A percentile compares a stretch with the other conserved stretches of the same genome.
Conservation (phyloP, 305 asterid species). For the Fraxinus greggii region DNA sequence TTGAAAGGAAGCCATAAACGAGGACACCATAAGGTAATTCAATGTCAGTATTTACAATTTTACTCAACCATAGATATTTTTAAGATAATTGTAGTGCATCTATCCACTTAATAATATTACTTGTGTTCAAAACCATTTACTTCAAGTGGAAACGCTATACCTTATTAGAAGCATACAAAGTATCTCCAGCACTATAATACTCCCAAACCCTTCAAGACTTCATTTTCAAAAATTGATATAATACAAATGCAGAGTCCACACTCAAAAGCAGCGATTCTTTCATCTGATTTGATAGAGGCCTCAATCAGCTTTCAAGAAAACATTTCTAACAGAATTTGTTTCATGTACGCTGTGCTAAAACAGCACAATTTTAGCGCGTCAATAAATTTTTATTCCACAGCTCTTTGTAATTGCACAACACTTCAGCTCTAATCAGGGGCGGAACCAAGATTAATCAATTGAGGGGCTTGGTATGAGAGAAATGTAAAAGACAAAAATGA, state of each 20-base stretch:
- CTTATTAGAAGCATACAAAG: background rate
- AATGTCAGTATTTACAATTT: background rate
- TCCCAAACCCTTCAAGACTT: background rate
- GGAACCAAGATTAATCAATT: background rate
- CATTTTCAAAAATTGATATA: background rate
- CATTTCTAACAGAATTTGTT: background rate
- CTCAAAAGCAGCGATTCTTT: background rate
- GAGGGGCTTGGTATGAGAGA: background rate
- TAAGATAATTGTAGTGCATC: background rate
- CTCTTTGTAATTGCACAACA: background rate
- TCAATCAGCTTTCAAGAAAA: conserved; percentile 9
- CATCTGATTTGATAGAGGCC: background rate
- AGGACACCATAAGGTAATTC: background rate
- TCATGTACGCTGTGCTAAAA: background rate
- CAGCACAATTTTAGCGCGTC: background rate
- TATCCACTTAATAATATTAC: background rate
- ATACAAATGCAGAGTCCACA: background rate
- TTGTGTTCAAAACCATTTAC: background rate
- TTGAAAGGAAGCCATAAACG: background rate
- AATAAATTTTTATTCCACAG: background rate
- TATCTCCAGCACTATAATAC: background rate
- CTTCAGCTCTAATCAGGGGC: background rate
- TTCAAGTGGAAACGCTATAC: background rate
- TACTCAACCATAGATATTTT: background rate
- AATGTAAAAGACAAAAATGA: background rate